Evolutionary conservation across 768 basidiomycete genomes (phyloP).

Genomic region (Termitomyces titanicus): DNA sequence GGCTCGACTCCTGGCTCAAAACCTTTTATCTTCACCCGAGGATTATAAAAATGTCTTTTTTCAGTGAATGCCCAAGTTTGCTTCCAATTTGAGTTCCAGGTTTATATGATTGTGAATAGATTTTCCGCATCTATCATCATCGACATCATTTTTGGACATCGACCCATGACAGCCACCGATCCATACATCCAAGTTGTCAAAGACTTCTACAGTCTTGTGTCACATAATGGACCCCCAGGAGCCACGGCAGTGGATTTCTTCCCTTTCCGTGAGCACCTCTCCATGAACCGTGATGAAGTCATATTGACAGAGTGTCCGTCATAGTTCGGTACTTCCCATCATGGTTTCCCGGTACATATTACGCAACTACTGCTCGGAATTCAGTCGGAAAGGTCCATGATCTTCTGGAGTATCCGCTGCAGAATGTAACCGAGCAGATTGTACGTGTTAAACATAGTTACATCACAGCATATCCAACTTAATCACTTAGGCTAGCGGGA

Average conservation of each 20-base stretch:
- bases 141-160: slow-evolving; percentile 10
- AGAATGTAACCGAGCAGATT: slow-evolving; percentile 24
- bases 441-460: slow-evolving; percentile 13
- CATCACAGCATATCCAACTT: not conserved
- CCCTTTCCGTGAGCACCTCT: slow-evolving; percentile 7
- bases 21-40: too few species aligned
- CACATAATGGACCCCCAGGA: slow-evolving; percentile 5
- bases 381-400: slow-evolving; percentile 2
- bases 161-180: not conserved
- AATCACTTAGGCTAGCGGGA: not conserved
- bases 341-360: slow-evolving; percentile 26
- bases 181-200: slow-evolving; percentile 3
- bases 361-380: slow-evolving; percentile 14
- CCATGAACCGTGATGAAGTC: not conserved
- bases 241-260: slow-evolving; percentile 9
- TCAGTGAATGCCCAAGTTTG: too few species aligned
- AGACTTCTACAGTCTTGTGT: not conserved
- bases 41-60: too few species aligned
- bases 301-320: not conserved
- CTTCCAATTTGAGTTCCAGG: too few species aligned
- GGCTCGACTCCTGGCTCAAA: too few species aligned
- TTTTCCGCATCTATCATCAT: too few species aligned
- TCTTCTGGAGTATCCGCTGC: slow-evolving; percentile 1
- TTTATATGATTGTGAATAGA: too few species aligned
- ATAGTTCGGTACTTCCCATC: slow-evolving; percentile 26